phyloP scores from a whole-genome alignment of 192 early-diverging fungal genomes.

The Rhizoclosmatium globosum region DNA sequence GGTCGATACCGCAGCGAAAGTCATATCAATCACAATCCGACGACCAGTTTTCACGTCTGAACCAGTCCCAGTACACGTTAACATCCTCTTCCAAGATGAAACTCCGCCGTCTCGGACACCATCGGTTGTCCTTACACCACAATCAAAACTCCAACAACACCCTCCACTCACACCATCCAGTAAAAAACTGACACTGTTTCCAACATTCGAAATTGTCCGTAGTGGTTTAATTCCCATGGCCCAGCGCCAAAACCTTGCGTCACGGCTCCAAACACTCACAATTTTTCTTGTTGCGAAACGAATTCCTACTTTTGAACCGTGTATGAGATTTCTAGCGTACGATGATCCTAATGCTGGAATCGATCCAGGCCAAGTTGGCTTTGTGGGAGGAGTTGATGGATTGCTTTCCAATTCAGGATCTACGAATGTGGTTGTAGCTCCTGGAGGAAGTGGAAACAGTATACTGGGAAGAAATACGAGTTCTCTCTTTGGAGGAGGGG shows the following conservation, averaged over 20 bases:
- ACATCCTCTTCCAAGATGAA: slow-evolving; percentile 27
- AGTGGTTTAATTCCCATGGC: slow-evolving; percentile 27
- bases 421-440: no score
- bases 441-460: neutral
- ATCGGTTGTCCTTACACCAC: neutral
- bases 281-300: slow-evolving; percentile 15
- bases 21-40: slow-evolving; percentile 24
- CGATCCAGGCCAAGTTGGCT: neutral
- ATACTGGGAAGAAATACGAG: no score
- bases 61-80: slow-evolving; percentile 6
- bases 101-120: neutral
- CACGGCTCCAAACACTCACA: slow-evolving; percentile 4
- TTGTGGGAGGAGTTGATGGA: slow-evolving; percentile 13
- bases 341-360: slow-evolving; percentile 24
- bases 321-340: slow-evolving; percentile 19
- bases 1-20: slow-evolving; percentile 2
- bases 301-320: slow-evolving; percentile 31
- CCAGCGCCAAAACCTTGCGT: slow-evolving; percentile 9
- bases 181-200: slow-evolving; percentile 7
- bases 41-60: neutral
- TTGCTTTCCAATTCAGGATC: neutral
- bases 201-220: slow-evolving; percentile 28
- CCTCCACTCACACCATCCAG: neutral
- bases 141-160: neutral
- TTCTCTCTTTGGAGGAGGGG: no score